Evolutionary conservation across 495 filamentous ascomycete genomes (phyloP).

Genomic region (Neurospora sp.): DNA sequence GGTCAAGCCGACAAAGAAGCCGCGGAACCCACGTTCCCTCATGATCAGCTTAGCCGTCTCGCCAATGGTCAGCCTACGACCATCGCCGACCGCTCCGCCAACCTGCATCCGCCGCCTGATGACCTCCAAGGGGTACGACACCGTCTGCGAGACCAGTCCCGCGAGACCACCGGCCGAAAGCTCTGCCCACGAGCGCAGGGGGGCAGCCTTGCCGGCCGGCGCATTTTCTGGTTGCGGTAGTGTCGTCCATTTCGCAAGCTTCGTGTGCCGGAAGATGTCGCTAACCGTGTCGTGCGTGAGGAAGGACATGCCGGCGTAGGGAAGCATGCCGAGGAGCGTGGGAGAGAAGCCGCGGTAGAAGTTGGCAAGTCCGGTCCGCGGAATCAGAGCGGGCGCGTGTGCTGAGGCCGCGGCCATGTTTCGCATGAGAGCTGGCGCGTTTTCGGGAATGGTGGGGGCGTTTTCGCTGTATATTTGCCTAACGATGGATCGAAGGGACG

Average conservation of each 20-base stretch:
- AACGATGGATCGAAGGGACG: conserved; percentile 61
- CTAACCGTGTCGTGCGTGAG: conserved; percentile 83
- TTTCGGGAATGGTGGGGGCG: conserved; percentile 12
- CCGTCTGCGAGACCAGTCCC: conserved; percentile 80
- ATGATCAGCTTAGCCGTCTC: conserved; percentile 71
- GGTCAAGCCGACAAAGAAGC: conserved; percentile 86
- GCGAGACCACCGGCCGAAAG: conserved; percentile 74
- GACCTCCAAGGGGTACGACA: conserved; percentile 87
- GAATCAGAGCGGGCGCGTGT: conserved; percentile 30
- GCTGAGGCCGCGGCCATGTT: conserved; percentile 17
- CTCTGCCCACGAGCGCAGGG: conserved; percentile 71
- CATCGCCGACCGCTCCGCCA: conserved; percentile 84
- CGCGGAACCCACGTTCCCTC: conserved; percentile 62
- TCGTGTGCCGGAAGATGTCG: conserved; percentile 63
- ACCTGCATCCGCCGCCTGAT: conserved; percentile 93
- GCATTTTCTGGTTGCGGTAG: conserved; percentile 33
- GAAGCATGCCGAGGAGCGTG: conserved; percentile 86
- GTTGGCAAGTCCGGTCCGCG: conserved; percentile 63
- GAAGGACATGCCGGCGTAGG: conserved; percentile 96
- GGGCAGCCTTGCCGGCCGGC: conserved; percentile 48
- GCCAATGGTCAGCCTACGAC: conserved; percentile 60
- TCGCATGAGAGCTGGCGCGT: conserved; percentile 3
- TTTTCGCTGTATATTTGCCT: conserved; percentile 75
- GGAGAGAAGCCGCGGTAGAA: conserved; percentile 93
- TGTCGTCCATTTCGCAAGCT: conserved; percentile 57